Evolutionary conservation across 352 stramenopile species (phyloP), one percentile per base, ranked within the genome.

Genomic region (Pythium myriotylum): DNA sequence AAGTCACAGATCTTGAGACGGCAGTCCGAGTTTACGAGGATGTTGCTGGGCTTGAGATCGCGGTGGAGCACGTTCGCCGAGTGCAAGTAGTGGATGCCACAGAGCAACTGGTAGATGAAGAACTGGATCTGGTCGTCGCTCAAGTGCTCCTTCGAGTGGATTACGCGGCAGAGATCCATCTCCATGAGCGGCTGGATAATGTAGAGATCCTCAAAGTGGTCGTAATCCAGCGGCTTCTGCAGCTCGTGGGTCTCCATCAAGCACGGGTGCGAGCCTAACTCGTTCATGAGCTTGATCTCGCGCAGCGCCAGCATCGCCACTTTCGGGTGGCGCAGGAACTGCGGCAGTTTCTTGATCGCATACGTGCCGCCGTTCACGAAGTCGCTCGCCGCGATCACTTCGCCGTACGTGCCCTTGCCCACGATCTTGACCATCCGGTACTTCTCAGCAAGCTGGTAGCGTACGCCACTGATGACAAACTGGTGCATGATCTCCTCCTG

Each of bases 111-210:
- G 67, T 99, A 99, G 52, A 98, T 80, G 65, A 98, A 98, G 64
- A 98, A 98, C 77, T 98, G 91, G 23, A 97, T 82, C 63, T 99
- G 96, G 61, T 98, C 94, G 46, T 98, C 92, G 23, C 77, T 97
- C 39, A 98, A 74, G 59, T 85, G 91, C 65, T 92, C 80, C 37
- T 92, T 91, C 53, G 84, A 94, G 67, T 95, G 85, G 48, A 95
- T 94, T 35, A 95, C 77, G 22, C 86, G 84, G 55, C 85, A 91
- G 54, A 99, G 66, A 68, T 99, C 97, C 32, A 95, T 99, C 69
- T 99, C 96, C 96, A 99, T 99, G 42, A 99, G 87, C 40, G 97
- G 90, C 65, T 96, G 85, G 43, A 99, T 97, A 64, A 99, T 98
- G 73, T 99, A 99, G 22, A 99, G 73, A 73, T 99, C 96, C 65